Percentiles rank a stretch among this genome's conserved stretches.
These are phyloP conservation scores for Crithidia mellificae DNA, from an alignment of 208 protist genomes.

Conservation along the genomic window DNA sequence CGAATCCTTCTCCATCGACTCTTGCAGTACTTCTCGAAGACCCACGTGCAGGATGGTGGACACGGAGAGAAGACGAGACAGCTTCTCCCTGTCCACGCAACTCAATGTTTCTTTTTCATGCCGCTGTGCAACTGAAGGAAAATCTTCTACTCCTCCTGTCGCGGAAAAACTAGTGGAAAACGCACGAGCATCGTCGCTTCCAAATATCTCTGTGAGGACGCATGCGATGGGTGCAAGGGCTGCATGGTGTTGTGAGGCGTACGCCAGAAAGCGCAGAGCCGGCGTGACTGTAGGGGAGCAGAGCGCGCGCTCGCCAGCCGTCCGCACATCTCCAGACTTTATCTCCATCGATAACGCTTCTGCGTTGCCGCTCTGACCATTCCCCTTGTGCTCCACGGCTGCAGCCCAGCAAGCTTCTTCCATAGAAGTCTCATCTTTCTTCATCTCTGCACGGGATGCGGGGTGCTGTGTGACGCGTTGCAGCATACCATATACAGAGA, in stretches of 20 bases:
- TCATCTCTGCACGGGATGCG: background rate
- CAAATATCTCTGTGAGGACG: background rate
- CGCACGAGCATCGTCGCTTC: background rate
- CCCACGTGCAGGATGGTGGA: conserved; percentile 21
- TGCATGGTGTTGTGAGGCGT: conserved; percentile 8
- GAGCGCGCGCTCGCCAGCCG: no score
- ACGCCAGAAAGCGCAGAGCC: conserved; percentile 7
- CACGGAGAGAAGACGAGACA: conserved; percentile 7
- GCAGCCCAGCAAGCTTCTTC: background rate
- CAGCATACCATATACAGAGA: conserved; percentile 23
- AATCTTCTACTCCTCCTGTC: no score
- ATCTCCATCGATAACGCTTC: no score
- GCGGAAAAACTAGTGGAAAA: background rate
- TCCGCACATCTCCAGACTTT: no score
- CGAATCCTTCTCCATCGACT: no score
- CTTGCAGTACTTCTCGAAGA: conserved; percentile 1
- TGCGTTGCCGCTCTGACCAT: no score
- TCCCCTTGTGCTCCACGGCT: no score
- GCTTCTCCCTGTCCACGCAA: background rate
- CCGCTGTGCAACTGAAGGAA: no score
- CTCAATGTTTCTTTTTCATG: no score
- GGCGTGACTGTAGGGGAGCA: background rate
- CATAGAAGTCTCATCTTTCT: background rate
- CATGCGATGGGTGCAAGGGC: background rate
- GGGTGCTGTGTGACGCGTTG: background rate